Evolutionary conservation across 768 basidiomycete genomes (phyloP), one percentile per base, ranked within the genome.

Genomic region (Mycena metata): DNA sequence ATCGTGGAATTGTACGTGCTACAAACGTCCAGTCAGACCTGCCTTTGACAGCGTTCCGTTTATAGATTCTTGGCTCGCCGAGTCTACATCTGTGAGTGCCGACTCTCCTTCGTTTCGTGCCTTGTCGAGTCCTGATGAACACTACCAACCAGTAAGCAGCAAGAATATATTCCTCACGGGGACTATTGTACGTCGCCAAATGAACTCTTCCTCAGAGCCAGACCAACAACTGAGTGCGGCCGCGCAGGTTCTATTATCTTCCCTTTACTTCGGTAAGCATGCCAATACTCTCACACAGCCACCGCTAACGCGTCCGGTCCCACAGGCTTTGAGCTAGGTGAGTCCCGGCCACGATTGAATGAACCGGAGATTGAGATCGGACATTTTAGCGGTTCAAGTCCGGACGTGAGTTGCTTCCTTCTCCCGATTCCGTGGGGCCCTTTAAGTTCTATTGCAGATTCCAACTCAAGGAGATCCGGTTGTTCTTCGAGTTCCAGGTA

Each of bases 1-100:
- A 64, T 64, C n/a, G 63, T 64, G 19, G 54, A 64, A 64, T 26
- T 64, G 63, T 64, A 45, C 1, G 63, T 26, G n/a, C 43, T 43
- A 17, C 7, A 42, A 33, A 0, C 33, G 3, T 26, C 30, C 30
- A 30, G 26, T 30, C 4, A 19, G 6, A 16, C 2, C 10, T 8
- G 4, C 17, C 16, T 21, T 30, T 55, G 30, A 54, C 10, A 15
- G 1, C 26, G 17, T 10, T 5, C 39, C 6, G 36, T 30, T 3
- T 30, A 16, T 21, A 64, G 63, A 33, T 64, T 64, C 35, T 21
- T 64, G 24, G 45, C 63, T 21, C 45, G 45, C 21, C 45, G 63
- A 10, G 63, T 64, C 1, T 64, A 36, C 21, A 47, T 64, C 7
- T 24, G 63, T 46, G 50, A 39, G 63, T 47, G 12, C 23, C 39